Percentiles rank a stretch among this genome's conserved stretches.
phyloP scores from a whole-genome alignment of 495 filamentous ascomycete species.

The Pyrenopolyporus hunteri region DNA sequence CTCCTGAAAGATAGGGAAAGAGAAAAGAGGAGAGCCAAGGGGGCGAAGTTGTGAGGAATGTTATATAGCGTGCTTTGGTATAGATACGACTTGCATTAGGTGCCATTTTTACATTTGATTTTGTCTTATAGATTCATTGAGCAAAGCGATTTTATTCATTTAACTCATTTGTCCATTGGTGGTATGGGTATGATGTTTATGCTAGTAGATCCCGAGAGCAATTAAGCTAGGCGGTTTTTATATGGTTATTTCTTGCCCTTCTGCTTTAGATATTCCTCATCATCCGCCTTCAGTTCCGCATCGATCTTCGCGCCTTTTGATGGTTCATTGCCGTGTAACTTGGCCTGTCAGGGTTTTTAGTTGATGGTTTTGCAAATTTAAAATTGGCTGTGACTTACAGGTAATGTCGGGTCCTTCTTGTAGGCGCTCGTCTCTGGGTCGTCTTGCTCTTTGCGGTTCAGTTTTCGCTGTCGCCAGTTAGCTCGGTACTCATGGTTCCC shows the following conservation, averaged over 20 bases:
- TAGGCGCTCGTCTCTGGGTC: conserved; percentile 61
- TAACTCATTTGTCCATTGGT: background rate
- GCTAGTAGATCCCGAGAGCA: background rate
- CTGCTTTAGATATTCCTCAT: conserved; percentile 65
- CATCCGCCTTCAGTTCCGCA: conserved; percentile 64
- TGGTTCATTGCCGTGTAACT: conserved; percentile 67
- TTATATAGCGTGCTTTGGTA: background rate
- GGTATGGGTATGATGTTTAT: background rate
- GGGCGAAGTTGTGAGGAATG: conserved; percentile 53
- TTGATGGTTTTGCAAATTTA: background rate
- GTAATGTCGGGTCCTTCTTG: conserved; percentile 71
- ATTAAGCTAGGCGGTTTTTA: no score
- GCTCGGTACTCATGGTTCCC: conserved; percentile 7
- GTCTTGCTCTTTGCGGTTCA: conserved; percentile 46
- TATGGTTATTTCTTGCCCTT: conserved; percentile 50
- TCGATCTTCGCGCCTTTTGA: conserved; percentile 72
- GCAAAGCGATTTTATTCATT: background rate
- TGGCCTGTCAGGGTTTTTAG: conserved; percentile 53
- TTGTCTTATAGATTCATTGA: background rate
- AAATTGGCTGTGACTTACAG: conserved; percentile 56
- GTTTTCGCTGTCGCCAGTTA: conserved; percentile 44
- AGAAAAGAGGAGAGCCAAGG: conserved; percentile 67
- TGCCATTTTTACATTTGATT: background rate
- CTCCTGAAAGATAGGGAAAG: conserved; percentile 81
- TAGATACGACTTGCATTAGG: background rate